Evolutionary conservation across 2,329 filamentous ascomycete genomes (phyloP), one percentile per base, ranked within the genome.

Genomic region (Fonsecaea pedrosoi): DNA sequence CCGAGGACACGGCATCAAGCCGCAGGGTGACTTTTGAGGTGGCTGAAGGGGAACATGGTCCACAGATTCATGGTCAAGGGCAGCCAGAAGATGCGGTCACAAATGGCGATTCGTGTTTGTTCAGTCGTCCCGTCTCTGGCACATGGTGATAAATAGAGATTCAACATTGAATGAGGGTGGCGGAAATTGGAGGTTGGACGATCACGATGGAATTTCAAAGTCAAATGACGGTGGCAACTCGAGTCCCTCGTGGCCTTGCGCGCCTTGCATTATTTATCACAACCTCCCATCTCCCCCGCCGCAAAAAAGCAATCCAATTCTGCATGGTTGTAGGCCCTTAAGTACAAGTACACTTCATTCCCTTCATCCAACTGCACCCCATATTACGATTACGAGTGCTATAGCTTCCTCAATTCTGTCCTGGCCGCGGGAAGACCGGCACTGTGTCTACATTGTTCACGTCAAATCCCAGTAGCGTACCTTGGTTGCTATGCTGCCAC

Each of bases 361-460:
- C 42, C 35, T 32, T 62, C 50, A 56, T 32, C 37, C 60, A 32
- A 48, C 18, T 10, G 45, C 18, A 50, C 40, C 45, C 60, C 66
- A 69, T 40, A 64, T 64, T 67, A 70, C 56, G 34, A 58, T 25
- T 25, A 25, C 25, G 25, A 25, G 21, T 60, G 50, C 57, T 63
- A 60, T 55, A 62, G 38, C 78, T 74, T 25, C 25, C 25, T 68
- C 37, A 70, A 83, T 81, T 58, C 38, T 69, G 68, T 18, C 86
- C 88, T 1, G 92, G 92, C 64, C 94, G 84, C 9, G 95, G 95
- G 75, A 99, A 99, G 0, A 98, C 87, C 0, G 90, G 90, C 34
- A 92, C 84, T 0, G 94, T 96, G 38, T 89, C 86, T 53, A 98
- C 75, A 70, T 91, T 87, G 75, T 97, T 92, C 62, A 95, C 76